Conservation (phyloP, 208 protist genomes). For the Leishmania aethiopica region DNA sequence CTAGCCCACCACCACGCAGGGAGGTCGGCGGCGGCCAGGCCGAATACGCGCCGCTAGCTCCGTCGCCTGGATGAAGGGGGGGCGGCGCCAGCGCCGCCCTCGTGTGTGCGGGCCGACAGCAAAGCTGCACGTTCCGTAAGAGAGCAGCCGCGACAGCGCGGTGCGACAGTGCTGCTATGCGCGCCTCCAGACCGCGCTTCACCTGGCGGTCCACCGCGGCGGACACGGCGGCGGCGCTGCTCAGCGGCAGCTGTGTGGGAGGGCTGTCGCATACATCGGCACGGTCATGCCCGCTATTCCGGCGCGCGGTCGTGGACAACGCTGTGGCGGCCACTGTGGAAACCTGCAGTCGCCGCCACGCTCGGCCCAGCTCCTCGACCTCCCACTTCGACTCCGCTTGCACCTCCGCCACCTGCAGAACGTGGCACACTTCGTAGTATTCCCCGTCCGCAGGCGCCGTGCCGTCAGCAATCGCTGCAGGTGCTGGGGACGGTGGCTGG, state of each 20-base stretch:
- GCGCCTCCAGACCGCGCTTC: constrained; percentile 17
- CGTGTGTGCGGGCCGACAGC: background rate
- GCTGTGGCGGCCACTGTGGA: background rate
- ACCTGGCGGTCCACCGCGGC: constrained; percentile 19
- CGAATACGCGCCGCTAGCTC: background rate
- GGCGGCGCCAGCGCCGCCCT: background rate
- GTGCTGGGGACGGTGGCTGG: too few relatives aligned
- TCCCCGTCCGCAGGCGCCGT: constrained; percentile 7
- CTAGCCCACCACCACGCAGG: constrained; percentile 6
- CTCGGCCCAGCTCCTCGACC: constrained; percentile 18
- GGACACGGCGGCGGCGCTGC: constrained; percentile 22
- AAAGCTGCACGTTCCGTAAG: constrained; percentile 3
- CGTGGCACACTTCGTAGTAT: constrained; percentile 33
- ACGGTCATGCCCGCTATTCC: background rate
- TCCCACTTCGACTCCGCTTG: constrained; percentile 27
- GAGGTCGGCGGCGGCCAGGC: background rate
- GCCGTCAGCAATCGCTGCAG: background rate
- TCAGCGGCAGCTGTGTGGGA: background rate
- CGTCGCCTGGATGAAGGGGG: background rate
- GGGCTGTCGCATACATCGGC: too few relatives aligned
- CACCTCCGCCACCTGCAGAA: constrained; percentile 29
- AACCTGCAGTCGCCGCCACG: constrained; percentile 6
- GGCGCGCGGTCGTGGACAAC: too few relatives aligned
- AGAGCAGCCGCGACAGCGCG: constrained; percentile 6
- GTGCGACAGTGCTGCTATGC: constrained; percentile 13